Evolutionary conservation across 1,139 yeast genomes (phyloP).

Genomic region (Saccharomyces uvarum): DNA sequence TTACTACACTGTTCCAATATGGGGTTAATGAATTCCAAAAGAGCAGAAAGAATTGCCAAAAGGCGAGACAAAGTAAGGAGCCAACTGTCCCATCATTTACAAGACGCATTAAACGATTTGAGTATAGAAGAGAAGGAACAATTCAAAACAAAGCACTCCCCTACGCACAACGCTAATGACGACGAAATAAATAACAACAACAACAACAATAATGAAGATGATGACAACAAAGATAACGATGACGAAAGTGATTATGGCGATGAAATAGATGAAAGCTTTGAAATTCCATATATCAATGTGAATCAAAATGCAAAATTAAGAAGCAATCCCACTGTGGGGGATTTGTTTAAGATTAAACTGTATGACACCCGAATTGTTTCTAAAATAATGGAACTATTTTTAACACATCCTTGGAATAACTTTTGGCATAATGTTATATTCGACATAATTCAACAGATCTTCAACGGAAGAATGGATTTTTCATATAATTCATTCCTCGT

Average conservation of each 20-base stretch:
- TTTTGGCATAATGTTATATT: slow-evolving; percentile 95
- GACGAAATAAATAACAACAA: slow-evolving; percentile 4
- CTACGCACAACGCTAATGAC: slow-evolving; percentile 1
- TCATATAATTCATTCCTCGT: slow-evolving; percentile 80
- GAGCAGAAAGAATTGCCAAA: slow-evolving; percentile 69
- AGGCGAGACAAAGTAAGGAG: slow-evolving; percentile 68
- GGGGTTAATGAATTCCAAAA: slow-evolving; percentile 82
- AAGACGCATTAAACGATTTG: slow-evolving; percentile 33
- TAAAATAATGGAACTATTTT: slow-evolving; percentile 73
- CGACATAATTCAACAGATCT: slow-evolving; percentile 92
- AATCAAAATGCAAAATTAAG: slow-evolving; percentile 56
- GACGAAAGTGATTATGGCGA: slow-evolving; percentile 15
- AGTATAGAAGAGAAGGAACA: slow-evolving; percentile 19
- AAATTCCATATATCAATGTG: slow-evolving; percentile 43
- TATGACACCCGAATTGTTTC: slow-evolving; percentile 76
- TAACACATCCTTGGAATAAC: slow-evolving; percentile 95
- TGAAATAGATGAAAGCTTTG: slow-evolving; percentile 36
- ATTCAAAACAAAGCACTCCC: background rate
- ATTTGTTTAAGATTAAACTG: slow-evolving; percentile 74
- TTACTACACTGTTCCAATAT: slow-evolving; percentile 92
- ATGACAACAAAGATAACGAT: slow-evolving; percentile 12
- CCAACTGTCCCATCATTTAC: slow-evolving; percentile 29
- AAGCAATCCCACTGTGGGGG: slow-evolving; percentile 78
- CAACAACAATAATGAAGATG: slow-evolving; percentile 14
- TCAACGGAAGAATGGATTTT: slow-evolving; percentile 92